phyloP scores from a whole-genome alignment of 805 yeast species.

The Saccharomyces jurei region DNA sequence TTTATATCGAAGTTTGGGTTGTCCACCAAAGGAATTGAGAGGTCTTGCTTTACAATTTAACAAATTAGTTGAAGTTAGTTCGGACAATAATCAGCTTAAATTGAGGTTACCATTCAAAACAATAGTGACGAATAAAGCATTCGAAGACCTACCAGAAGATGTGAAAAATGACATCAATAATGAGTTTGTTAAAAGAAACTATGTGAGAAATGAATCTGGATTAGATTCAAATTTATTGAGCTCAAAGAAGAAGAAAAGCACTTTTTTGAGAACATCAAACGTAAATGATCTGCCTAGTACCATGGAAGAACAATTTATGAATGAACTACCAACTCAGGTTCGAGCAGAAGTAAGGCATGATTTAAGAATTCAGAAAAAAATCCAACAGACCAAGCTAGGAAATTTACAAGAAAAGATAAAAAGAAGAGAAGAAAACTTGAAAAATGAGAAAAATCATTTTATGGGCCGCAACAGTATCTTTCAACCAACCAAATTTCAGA shows the following conservation, averaged over 20 bases:
- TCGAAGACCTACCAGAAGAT: conserved; percentile 8
- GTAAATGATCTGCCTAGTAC: conserved; percentile 21
- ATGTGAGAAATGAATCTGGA: conserved; percentile 3
- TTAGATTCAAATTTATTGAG: conserved; percentile 3
- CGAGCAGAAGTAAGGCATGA: conserved; percentile 53
- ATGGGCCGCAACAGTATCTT: conserved; percentile 16
- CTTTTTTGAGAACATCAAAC: neutral
- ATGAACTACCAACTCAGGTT: conserved; percentile 57
- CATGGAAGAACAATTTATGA: conserved; percentile 60
- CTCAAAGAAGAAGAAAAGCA: neutral
- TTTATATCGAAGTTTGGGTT: conserved; percentile 45
- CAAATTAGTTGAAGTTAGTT: conserved; percentile 39
- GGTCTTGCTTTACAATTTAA: conserved; percentile 71
- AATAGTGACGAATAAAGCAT: conserved; percentile 8
- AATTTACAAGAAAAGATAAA: conserved; percentile 11
- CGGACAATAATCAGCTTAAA: conserved; percentile 12
- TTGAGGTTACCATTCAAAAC: conserved; percentile 30
- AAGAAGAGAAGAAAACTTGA: conserved; percentile 7
- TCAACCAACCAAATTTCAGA: conserved; percentile 31
- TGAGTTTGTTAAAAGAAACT: conserved; percentile 11
- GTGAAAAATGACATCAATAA: conserved; percentile 11
- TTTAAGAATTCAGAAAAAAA: conserved; percentile 27
- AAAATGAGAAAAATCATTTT: conserved; percentile 14
- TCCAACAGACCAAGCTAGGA: conserved; percentile 16
- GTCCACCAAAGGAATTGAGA: conserved; percentile 61